Base-by-base conservation (phyloP, 345 rosid species). In the Eucalyptus curtisii region DNA sequence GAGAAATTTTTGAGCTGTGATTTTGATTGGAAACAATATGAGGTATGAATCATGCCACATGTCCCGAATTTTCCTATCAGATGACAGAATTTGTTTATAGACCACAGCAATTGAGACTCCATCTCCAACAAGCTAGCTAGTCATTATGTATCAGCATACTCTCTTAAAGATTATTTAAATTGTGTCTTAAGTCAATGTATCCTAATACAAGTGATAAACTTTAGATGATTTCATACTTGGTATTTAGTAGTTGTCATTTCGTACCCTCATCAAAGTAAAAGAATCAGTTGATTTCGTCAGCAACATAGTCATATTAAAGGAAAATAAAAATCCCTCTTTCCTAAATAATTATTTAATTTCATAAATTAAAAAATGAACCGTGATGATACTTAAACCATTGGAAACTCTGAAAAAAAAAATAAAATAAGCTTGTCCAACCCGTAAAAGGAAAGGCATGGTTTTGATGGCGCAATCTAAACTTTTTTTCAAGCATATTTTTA, bases 301-400 rank as follows among this genome's bases (percentile, higher is more conserved):
- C 10, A 16, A 16, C 9, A 8, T 20, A 40, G 15, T 76, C 47
- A 22, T 24, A 76, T 76, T 37, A 76, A 22, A 37, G 45, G 47
- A 3, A 7, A 76, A 76, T 9, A 33, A 68, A 68, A 33, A 68
- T 4, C 19, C 79, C 80, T 33, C 14, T 40, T 76, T 76, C 24
- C 11, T 10, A 19, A 37, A 40, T 76, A 20, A 76, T 37, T 12
- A 10, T 40, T 40, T 76, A 76, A 20, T 37, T 40, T 76, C 27
- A 1, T 44, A 4, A 22, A 37, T 40, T 22, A 2, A 76, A 37
- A 5, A 25, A 37, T 10, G 82, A 40, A 10, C 1, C 3, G 0
- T 76, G 81, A 71, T 33, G 11, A 2, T 24, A 71, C 7, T 6
- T 31, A 17, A 33, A 17, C 24, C 13, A 0, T 33, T 0, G 12